Evolutionary conservation across 2,329 filamentous ascomycete species (phyloP), one percentile per base, ranked within the genome.

Genomic region (Aspergillus sp.): DNA sequence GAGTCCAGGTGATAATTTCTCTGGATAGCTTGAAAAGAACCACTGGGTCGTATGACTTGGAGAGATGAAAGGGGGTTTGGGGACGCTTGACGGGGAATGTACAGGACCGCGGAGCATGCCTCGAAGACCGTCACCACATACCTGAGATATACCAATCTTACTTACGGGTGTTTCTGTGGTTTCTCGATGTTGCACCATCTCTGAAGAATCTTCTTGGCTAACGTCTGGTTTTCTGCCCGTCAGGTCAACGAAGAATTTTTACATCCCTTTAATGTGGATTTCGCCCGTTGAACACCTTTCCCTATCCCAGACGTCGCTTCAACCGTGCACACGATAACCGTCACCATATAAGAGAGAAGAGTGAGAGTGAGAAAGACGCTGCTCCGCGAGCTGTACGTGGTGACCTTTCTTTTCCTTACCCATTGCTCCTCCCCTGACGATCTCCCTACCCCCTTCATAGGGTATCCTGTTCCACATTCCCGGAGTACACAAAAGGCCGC

Each of bases 391-490:
- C 54, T 63, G 64, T 68, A 63, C 53, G 67, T 69, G 55, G 47
- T 51, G 44, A 50, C 52, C 52, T 59, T 61, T 63, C 59, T 56
- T 54, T 46, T 59, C 60, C 46, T 59, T 60, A 47, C 59, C 57
- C 54, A 54, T 58, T 59, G 55, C 58, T 52, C 42, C 53, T 56
- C 60, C 64, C 63, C 65, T 67, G 64, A 67, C 63, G 56, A 60
- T 67, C 57, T 58, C 60, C 56, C 58, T 30, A 56, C 61, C 65
- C 37, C 67, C 63, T 68, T 56, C 58, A 62, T 66, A 69, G 66
- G 66, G 64, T 66, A 54, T 61, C 57, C 60, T 61, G 54, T 56
- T 60, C 63, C 63, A 67, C 64, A 65, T 69, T 69, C 66, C 66
- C 61, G 58, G 59, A 60, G 59, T 57, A 58, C 59, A 65, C 62